Evolutionary conservation across 495 filamentous ascomycete species (phyloP).

Genomic region (Tuber borchii): DNA sequence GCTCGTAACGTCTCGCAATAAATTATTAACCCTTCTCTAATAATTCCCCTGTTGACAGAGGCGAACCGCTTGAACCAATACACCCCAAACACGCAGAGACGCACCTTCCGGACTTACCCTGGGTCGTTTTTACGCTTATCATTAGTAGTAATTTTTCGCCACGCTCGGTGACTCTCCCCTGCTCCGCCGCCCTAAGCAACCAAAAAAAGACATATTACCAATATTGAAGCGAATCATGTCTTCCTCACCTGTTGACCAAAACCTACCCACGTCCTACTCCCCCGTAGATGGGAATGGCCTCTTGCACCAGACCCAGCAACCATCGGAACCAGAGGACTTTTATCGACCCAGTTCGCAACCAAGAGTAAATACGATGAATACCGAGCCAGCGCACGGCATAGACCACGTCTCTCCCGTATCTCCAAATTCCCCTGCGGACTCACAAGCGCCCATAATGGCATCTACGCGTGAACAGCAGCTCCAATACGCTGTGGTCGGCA

Average conservation of each 20-base stretch:
- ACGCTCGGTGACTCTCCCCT: not conserved
- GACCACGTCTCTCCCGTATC: slow-evolving; percentile 24
- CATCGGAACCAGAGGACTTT: slow-evolving; percentile 36
- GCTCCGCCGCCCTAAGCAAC: not conserved
- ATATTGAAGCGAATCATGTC: slow-evolving; percentile 14
- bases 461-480: not conserved
- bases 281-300: slow-evolving; percentile 20
- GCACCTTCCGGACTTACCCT: not conserved
- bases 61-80: slow-evolving; percentile 8
- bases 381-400: slow-evolving; percentile 16
- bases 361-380: slow-evolving; percentile 16
- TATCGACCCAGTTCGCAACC: slow-evolving; percentile 25
- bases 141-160: slow-evolving; percentile 19
- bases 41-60: slow-evolving; percentile 12
- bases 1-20: slow-evolving; percentile 19
- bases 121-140: slow-evolving; percentile 14
- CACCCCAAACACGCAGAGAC: slow-evolving; percentile 6
- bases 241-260: not conserved
- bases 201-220: not conserved
- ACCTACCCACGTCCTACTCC: slow-evolving; percentile 19
- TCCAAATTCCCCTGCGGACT: slow-evolving; percentile 35
- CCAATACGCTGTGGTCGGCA: slow-evolving; percentile 10
- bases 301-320: slow-evolving; percentile 13
- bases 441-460: slow-evolving; percentile 38
- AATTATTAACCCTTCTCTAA: slow-evolving; percentile 18